Base-by-base conservation (phyloP, 2,329 filamentous ascomycete genomes). In the Paramyrothecium roridum region DNA sequence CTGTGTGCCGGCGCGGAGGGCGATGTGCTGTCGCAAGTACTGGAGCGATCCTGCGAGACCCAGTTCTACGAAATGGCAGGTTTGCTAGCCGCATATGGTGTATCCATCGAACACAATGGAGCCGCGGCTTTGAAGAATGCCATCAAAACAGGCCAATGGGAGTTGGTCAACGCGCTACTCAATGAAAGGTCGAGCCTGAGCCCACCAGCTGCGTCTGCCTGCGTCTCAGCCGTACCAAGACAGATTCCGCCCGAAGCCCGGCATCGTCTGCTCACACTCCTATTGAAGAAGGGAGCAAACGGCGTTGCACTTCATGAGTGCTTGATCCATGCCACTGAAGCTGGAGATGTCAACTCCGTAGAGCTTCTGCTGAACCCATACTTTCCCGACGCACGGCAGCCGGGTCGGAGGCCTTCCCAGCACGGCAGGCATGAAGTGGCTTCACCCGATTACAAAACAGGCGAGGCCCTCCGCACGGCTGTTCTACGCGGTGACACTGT, bases 1-100 rank as follows among this genome's bases (percentile, higher is more conserved):
- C 72, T 87, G 2, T 85, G 83, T 53, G 82, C 80, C 1, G 83
- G 84, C 0, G 82, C 83, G 1, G 70, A 74, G 13, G 84, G 84
- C 2, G 76, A 81, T 16, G 69, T 73, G 1, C 68, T 82, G 1
- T 75, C 80, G 0, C 67, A 71, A 30, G 80, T 78, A 0, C 69
- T 86, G 1, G 67, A 79, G 8, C 70, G 77, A 33, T 79, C 82
- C 1, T 79, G 77, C 52, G 70, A 75, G 8, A 73, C 73, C 2
- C 76, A 79, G 47, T 83, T 80, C 56, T 73, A 79, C 54, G 80
- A 83, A 45, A 80, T 85, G 77, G 77, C 82, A 2, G 70, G 69
- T 40, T 68, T 85, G n/a, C 68, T 86, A 8, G 72, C 83, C 21
- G 66, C 69, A 3, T 78, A 84, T 54, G 80, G 81, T 8, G 80